These are phyloP conservation scores for Syncephalastrum contaminatum DNA, from an alignment of 371 early-diverging fungal species.

Conservation along the genomic window DNA sequence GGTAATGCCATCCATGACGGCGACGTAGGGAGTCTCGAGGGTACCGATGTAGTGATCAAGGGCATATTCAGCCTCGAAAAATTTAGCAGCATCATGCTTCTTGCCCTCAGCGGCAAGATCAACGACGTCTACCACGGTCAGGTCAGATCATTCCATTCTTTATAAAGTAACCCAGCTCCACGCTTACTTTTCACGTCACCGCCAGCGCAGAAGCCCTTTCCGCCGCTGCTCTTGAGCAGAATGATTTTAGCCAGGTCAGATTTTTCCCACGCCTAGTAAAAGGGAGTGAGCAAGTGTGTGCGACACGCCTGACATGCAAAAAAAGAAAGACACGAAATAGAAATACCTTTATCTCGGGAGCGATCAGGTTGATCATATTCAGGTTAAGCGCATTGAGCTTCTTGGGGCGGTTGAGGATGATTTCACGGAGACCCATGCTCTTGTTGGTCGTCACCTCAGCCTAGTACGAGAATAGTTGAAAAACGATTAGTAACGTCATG, in stretches of 20 bases:
- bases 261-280: conserved; percentile 80
- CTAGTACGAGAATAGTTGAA: conserved; percentile 18
- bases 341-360: conserved; percentile 75
- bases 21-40: conserved; percentile 81
- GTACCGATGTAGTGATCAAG: conserved; percentile 93
- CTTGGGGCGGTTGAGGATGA: conserved; percentile 88
- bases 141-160: not conserved
- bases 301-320: not conserved
- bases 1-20: conserved; percentile 91
- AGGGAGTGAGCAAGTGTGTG: not conserved
- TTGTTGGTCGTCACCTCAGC: conserved; percentile 54
- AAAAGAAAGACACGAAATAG: not conserved
- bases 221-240: conserved; percentile 75
- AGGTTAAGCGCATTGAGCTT: conserved; percentile 87
- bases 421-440: conserved; percentile 26
- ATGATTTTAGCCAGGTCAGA: conserved; percentile 89
- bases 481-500: not conserved
- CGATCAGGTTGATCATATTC: conserved; percentile 84
- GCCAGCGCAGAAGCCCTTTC: conserved; percentile 93
- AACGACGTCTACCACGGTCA: conserved; percentile 35
- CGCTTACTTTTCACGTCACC: conserved; percentile 88
- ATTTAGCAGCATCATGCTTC: conserved; percentile 63
- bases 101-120: conserved; percentile 39
- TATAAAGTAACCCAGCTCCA: not conserved
- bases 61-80: conserved; percentile 92